Evolutionary conservation across 2,329 filamentous ascomycete genomes (phyloP).

Genomic region (Beauveria medogensis): DNA sequence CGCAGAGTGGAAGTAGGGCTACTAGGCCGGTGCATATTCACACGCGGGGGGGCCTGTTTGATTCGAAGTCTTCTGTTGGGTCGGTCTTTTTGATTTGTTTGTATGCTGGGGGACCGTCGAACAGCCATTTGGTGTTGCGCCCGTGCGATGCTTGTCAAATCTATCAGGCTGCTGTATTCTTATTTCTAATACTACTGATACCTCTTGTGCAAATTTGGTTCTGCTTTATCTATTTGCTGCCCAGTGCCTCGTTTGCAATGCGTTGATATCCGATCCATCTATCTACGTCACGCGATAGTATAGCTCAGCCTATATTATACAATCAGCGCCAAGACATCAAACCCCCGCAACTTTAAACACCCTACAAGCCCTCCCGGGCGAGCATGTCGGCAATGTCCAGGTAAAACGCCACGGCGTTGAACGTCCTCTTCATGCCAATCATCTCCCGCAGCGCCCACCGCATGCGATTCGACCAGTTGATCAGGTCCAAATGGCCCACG

Average conservation of each 20-base stretch:
- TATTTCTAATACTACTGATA: constrained; percentile 28
- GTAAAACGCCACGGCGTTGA: constrained; percentile 62
- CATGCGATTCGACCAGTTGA: constrained; percentile 59
- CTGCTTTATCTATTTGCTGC: background rate
- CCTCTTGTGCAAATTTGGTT: constrained; percentile 16
- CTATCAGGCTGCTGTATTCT: constrained; percentile 19
- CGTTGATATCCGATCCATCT: too few relatives aligned
- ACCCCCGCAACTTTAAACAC: background rate
- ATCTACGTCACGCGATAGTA: background rate
- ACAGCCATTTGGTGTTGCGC: constrained; percentile 3
- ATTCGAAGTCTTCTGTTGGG: background rate
- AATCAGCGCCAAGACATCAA: background rate
- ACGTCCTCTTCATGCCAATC: constrained; percentile 47
- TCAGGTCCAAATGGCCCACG: constrained; percentile 57
- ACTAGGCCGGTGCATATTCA: background rate
- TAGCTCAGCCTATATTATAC: background rate
- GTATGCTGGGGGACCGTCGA: constrained; percentile 1
- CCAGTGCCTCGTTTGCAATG: background rate
- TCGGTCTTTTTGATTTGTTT: constrained; percentile 1
- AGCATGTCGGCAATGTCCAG: constrained; percentile 62
- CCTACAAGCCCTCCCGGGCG: constrained; percentile 51
- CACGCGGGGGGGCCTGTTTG: background rate
- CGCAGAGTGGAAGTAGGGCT: background rate
- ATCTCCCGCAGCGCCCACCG: constrained; percentile 44
- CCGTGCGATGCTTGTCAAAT: constrained; percentile 11